Conservation (phyloP, 805 yeast species). For the Ogataea neopini region DNA sequence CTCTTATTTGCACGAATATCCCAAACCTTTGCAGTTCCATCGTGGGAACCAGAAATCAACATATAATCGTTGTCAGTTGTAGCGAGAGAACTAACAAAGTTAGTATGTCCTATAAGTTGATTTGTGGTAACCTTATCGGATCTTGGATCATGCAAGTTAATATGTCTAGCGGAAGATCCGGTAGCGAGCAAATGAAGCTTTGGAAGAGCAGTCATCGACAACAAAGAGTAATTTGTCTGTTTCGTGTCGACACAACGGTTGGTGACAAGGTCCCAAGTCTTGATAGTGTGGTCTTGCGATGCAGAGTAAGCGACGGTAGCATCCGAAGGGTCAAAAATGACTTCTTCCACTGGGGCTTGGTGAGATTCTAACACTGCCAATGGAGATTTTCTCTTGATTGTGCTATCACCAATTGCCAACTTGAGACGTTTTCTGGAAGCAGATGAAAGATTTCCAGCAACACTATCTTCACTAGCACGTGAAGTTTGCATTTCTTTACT, state of each 20-base stretch:
- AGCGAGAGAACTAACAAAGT: slow-evolving; percentile 81
- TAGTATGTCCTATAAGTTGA: slow-evolving; percentile 85
- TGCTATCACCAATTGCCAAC: slow-evolving; percentile 72
- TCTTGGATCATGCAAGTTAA: slow-evolving; percentile 91
- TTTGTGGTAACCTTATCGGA: slow-evolving; percentile 61
- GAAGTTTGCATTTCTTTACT: slow-evolving; percentile 77
- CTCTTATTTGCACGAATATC: slow-evolving; percentile 85
- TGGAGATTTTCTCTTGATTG: slow-evolving; percentile 80
- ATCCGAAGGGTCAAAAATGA: slow-evolving; percentile 72
- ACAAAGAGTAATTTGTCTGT: slow-evolving; percentile 80
- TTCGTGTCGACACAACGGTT: slow-evolving; percentile 83
- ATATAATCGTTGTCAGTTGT: slow-evolving; percentile 78
- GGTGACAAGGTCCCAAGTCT: slow-evolving; percentile 95
- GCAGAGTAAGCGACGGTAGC: slow-evolving; percentile 87
- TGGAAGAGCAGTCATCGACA: slow-evolving; percentile 71
- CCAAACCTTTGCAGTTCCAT: slow-evolving; percentile 95
- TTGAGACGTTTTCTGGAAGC: slow-evolving; percentile 88
- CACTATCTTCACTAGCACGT: slow-evolving; percentile 43
- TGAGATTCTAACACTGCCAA: slow-evolving; percentile 79
- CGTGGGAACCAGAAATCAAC: slow-evolving; percentile 92
- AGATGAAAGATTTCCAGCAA: slow-evolving; percentile 56
- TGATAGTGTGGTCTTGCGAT: slow-evolving; percentile 91
- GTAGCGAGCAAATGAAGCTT: slow-evolving; percentile 72
- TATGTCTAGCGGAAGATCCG: slow-evolving; percentile 98
- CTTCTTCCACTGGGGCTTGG: slow-evolving; percentile 82